These are phyloP conservation scores for Alisma plantagoaquatica DNA, from an alignment of 106 monocot genomes.

Conservation along the genomic window DNA sequence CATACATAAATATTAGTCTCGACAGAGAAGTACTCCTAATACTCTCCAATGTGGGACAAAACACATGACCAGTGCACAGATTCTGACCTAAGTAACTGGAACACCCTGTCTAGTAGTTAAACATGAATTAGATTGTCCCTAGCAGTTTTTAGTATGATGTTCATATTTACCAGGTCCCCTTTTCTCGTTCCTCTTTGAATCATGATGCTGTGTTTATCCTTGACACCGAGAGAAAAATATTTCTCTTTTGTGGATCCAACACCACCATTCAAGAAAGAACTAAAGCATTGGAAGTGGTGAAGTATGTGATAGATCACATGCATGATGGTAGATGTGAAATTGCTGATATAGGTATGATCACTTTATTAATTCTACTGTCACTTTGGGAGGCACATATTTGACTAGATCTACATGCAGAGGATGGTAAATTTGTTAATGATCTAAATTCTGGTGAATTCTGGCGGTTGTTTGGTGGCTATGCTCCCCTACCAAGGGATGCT, in stretches of 20 bases:
- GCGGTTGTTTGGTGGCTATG: conserved; percentile 23
- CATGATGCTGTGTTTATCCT: conserved; percentile 19
- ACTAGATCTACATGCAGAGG: too few species aligned
- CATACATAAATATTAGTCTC: too few species aligned
- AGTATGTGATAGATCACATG: conserved; percentile 10
- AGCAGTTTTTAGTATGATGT: not conserved
- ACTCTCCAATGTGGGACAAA: too few species aligned
- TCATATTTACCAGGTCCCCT: conserved; percentile 12
- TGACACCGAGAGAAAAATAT: conserved; percentile 16
- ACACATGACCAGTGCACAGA: too few species aligned
- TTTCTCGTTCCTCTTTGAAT: conserved; percentile 21
- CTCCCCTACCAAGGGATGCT: conserved; percentile 4
- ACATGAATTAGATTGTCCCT: not conserved
- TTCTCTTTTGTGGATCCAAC: conserved; percentile 15
- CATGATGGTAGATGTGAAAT: conserved; percentile 15
- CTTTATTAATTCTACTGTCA: not conserved
- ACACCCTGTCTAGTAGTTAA: too few species aligned
- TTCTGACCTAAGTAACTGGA: too few species aligned
- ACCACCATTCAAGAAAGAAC: conserved; percentile 19
- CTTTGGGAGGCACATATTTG: too few species aligned
- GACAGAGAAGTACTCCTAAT: too few species aligned
- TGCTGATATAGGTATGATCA: conserved; percentile 11
- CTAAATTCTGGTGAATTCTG: conserved; percentile 11
- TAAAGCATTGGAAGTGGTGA: conserved; percentile 21
- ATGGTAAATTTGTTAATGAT: conserved; percentile 18